Evolutionary conservation across 768 basidiomycete genomes (phyloP), one percentile per base, ranked within the genome.

Genomic region (Kwoniella heveanensis): DNA sequence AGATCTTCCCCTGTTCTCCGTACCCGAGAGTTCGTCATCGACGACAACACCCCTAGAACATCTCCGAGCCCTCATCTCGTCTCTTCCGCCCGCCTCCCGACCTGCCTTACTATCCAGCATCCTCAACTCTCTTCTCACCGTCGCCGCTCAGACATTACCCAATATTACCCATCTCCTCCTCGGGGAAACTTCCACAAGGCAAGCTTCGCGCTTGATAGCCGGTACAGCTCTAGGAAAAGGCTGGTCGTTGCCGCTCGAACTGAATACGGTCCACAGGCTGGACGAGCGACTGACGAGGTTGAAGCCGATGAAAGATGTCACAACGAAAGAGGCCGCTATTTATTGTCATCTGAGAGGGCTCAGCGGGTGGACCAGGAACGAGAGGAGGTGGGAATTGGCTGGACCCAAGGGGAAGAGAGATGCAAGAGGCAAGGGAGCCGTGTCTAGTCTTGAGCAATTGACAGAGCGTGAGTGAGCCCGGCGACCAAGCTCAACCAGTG

Each of bases 141-240:
- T 66, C 25, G 56, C 67, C 9, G 53, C 75, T 10, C 32, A 39
- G 10, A 57, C 65, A 47, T 48, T 77, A 1, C 77, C 77, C 9
- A 64, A 70, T 46, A 62, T 77, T 54, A 66, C 71, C 0, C 78
- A 79, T 32, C 39, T 79, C 19, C 62, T 79, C 1, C 44, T 73
- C 17, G 78, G 75, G 21, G 78, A 78, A 48, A 79, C 78, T 12
- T 73, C 77, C 13, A 77, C 78, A 0, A 66, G 78, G 26, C 74
- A 75, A 65, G 77, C 78, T 5, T 71, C 77, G 36, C 59, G 71
- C 21, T 61, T 79, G 47, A 78, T 79, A 7, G 56, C 70, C 13
- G 72, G 68, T 17, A 72, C 77, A 37, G 77, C 78, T 2, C 56
- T 67, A 15, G 78, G 78, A 13, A 62, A 69, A 36, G 78, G 78